These are phyloP conservation scores for Aureobasidium zeae DNA, from an alignment of 2,329 filamentous ascomycete species.

Conservation along the genomic window DNA sequence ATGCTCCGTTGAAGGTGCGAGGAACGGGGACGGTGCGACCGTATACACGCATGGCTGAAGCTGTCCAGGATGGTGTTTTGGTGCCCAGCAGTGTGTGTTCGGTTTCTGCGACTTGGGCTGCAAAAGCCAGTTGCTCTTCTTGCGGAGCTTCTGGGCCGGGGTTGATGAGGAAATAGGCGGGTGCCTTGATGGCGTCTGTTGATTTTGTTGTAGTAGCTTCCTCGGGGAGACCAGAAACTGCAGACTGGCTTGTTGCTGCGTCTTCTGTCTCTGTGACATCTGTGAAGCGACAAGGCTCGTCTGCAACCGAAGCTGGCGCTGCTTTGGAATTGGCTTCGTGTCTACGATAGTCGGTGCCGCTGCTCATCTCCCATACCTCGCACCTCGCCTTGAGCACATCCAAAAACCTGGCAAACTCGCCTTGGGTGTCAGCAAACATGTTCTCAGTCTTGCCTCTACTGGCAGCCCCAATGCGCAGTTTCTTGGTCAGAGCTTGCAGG, in stretches of 20 bases:
- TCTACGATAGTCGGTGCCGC: conserved; percentile 59
- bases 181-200: conserved; percentile 7
- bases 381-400: conserved; percentile 68
- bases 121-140: conserved; percentile 7
- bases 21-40: conserved; percentile 55
- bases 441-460: conserved; percentile 36
- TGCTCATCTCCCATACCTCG: conserved; percentile 78
- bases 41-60: conserved; percentile 46
- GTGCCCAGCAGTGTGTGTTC: conserved; percentile 11
- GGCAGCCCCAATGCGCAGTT: conserved; percentile 34
- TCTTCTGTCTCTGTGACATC: conserved; percentile 17
- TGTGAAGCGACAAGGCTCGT: conserved; percentile 12
- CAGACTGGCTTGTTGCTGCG: conserved; percentile 3
- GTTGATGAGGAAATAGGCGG: conserved; percentile 19
- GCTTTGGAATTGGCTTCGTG: conserved; percentile 37
- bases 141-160: conserved; percentile 4
- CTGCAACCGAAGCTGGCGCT: conserved; percentile 14
- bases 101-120: conserved; percentile 3
- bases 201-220: background rate
- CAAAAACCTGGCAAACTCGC: conserved; percentile 67
- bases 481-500: conserved; percentile 43
- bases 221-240: conserved; percentile 1
- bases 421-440: conserved; percentile 50
- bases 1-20: conserved; percentile 35
- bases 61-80: conserved; percentile 31